Evolutionary conservation across 2,329 filamentous ascomycete species (phyloP), one percentile per base, ranked within the genome.

Genomic region (Fusarium piperis): DNA sequence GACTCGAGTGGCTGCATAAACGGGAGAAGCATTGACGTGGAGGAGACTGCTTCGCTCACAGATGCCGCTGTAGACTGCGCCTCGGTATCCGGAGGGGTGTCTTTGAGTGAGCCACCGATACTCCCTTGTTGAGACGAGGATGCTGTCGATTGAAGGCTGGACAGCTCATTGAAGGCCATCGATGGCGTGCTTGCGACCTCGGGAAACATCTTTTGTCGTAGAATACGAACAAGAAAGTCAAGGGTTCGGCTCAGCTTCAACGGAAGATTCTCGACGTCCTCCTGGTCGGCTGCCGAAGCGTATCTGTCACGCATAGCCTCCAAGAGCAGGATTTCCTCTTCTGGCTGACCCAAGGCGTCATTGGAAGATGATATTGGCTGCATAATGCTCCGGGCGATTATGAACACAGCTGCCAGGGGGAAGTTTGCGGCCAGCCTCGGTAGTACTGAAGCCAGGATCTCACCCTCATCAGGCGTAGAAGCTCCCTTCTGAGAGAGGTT

Each of bases 281-380:
- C 69, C 41, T 67, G 62, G 28, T 76, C 74, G 6, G 64, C 69
- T 23, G 63, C 64, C 8, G 57, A 59, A 26, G 64, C 32, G 51
- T 71, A 74, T 36, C 65, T 65, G 55, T 77, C 73, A 7, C 74
- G 71, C 13, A 77, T 64, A n/a, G 67, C 51, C 51, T 77, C 74
- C 18, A 77, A 57, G 15, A 77, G 60, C n/a, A 59, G 51, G 15
- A 76, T 71, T 72, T 76, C 74, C 67, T 77, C 74, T 70, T 77
- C 74, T 33, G 66, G 66, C 16, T 55, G 64, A 28, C 46, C 35
- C 6, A 62, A 44, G 30, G 44, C 26, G n/a, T 46, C 56, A 13
- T 74, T 67, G 9, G 52, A 16, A 4, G 62, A 56, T 62, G 51
- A 15, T 3, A 73, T 71, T 72, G 75, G 74, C 36, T 71, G 71